A percentile compares a stretch with the other conserved stretches of the same genome.
phyloP scores from a whole-genome alignment of 148 eudicot species.

The Gaultheria prostrata region DNA sequence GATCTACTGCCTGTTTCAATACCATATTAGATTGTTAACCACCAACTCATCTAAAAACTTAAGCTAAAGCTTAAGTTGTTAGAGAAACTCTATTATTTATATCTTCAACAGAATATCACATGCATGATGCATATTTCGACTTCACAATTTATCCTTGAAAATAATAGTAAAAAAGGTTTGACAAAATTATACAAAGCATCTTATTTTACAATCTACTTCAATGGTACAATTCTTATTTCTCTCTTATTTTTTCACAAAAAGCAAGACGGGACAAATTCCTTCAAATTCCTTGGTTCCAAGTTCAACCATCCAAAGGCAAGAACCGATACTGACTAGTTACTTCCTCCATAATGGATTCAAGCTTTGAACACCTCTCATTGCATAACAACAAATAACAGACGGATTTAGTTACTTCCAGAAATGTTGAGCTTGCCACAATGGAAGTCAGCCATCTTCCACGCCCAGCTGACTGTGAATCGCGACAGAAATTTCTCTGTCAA shows the following conservation, averaged over 20 bases:
- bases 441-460: slow-evolving; percentile 38
- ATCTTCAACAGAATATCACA: neutral
- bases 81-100: too few species aligned
- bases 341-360: neutral
- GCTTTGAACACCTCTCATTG: neutral
- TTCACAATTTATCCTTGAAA: neutral
- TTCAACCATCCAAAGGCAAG: neutral
- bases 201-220: neutral
- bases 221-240: too few species aligned
- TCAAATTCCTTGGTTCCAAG: neutral
- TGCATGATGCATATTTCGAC: neutral
- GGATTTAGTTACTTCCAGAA: neutral
- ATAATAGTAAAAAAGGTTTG: neutral
- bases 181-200: neutral
- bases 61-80: too few species aligned
- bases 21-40: too few species aligned
- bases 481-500: slow-evolving; percentile 28
- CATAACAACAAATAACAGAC: too few species aligned
- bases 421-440: slow-evolving; percentile 27
- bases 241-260: too few species aligned
- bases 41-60: too few species aligned
- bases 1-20: too few species aligned
- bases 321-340: neutral
- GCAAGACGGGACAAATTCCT: too few species aligned
- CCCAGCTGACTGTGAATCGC: neutral